Conservation (phyloP, 345 rosid species). For the Pelargonium nanum region DNA sequence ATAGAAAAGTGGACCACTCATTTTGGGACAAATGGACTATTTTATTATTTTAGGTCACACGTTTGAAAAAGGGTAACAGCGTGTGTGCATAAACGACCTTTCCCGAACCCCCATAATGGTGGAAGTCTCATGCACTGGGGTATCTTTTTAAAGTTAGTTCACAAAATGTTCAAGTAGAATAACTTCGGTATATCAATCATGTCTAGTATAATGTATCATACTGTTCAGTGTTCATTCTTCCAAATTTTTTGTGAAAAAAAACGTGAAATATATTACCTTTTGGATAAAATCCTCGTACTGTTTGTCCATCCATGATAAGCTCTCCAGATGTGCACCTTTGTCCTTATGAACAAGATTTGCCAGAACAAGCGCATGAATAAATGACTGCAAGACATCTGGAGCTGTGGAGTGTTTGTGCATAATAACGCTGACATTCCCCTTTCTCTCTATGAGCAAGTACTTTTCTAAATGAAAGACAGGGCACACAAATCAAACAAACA, state of each 20-base stretch:
- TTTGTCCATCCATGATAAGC: constrained; percentile 73
- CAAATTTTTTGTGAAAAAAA: neutral
- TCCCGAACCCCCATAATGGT: too few species aligned
- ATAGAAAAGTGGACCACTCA: too few species aligned
- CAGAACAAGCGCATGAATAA: constrained; percentile 59
- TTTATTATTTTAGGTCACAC: too few species aligned
- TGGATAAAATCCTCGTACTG: constrained; percentile 43
- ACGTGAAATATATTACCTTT: constrained; percentile 34
- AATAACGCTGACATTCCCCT: constrained; percentile 33
- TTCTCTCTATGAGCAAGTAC: constrained; percentile 50
- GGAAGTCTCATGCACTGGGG: too few species aligned
- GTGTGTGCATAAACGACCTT: too few species aligned
- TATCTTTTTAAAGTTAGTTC: too few species aligned
- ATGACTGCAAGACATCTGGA: constrained; percentile 62
- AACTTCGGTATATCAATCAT: too few species aligned
- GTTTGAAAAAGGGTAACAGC: too few species aligned
- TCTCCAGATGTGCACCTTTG: constrained; percentile 24
- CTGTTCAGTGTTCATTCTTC: too few species aligned
- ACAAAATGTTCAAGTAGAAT: too few species aligned
- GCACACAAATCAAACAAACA: constrained; percentile 7
- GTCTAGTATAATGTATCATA: too few species aligned
- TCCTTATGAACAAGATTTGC: constrained; percentile 20
- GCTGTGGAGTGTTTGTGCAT: constrained; percentile 57
- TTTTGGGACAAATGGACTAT: too few species aligned
- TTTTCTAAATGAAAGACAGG: constrained; percentile 34